These are phyloP conservation scores for Ceratocystis ficicola DNA, from an alignment of 2,329 filamentous ascomycete species.

Conservation along the genomic window DNA sequence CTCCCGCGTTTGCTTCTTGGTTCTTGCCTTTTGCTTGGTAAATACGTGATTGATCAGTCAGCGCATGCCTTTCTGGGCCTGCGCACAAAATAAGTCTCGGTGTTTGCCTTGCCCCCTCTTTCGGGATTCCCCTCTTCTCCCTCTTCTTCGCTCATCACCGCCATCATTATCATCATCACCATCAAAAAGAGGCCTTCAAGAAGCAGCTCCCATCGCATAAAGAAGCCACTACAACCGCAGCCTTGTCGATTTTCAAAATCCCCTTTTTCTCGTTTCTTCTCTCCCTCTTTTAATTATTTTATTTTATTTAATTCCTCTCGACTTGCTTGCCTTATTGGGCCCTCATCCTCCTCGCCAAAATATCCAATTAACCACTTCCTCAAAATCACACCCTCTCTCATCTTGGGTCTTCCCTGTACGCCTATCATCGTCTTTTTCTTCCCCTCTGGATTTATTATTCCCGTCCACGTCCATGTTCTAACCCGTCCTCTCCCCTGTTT, in stretches of 20 bases:
- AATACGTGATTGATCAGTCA: background rate
- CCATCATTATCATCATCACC: background rate
- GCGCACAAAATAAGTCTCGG: background rate
- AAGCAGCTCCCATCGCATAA: background rate
- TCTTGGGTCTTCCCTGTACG: conserved; percentile 8
- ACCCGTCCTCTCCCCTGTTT: background rate
- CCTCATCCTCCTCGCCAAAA: background rate
- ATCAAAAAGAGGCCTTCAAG: background rate
- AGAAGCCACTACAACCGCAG: background rate
- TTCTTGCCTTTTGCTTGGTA: background rate
- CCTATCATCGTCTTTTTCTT: background rate
- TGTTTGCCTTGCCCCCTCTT: background rate
- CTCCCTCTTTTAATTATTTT: background rate
- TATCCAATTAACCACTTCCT: conserved; percentile 2
- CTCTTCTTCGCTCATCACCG: background rate
- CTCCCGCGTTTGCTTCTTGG: background rate
- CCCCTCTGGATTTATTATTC: background rate
- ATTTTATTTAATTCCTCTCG: background rate
- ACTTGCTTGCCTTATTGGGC: background rate
- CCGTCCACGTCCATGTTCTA: background rate
- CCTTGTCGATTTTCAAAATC: background rate
- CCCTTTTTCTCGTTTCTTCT: background rate
- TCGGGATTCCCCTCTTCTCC: background rate
- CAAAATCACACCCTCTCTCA: conserved; percentile 5
- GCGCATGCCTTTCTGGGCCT: background rate